phyloP scores from a whole-genome alignment of 2,329 filamentous ascomycete genomes.

The Colletotrichum sublineola region DNA sequence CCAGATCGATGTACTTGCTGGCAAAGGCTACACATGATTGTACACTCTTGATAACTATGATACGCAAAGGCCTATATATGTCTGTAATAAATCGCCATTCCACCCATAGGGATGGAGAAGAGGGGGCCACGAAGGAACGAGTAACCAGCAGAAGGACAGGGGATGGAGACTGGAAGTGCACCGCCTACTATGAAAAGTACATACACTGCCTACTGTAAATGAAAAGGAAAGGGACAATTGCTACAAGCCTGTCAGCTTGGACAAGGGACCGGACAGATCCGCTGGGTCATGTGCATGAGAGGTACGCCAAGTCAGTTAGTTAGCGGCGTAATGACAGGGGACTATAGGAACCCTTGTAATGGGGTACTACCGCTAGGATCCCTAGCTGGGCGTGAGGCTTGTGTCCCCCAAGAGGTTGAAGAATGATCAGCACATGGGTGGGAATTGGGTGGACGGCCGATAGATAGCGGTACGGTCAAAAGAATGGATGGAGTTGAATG shows the following conservation, averaged over 20 bases:
- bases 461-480: constrained; percentile 5
- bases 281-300: constrained; percentile 7
- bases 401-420: constrained; percentile 19
- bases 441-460: constrained; percentile 1
- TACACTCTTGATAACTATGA: not conserved
- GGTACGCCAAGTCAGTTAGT: constrained; percentile 3
- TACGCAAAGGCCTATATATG: not conserved
- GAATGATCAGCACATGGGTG: constrained; percentile 40
- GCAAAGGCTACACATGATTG: not conserved
- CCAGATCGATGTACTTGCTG: not conserved
- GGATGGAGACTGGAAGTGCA: not conserved
- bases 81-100: not conserved
- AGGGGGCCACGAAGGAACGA: not conserved
- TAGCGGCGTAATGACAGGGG: constrained; percentile 4
- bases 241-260: constrained; percentile 15
- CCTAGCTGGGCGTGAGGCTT: constrained; percentile 21
- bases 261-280: constrained; percentile 7
- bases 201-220: not conserved
- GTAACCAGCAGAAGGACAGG: not conserved
- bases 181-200: not conserved
- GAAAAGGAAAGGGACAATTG: constrained; percentile 3
- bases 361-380: constrained; percentile 6
- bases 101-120: not conserved
- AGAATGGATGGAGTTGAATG: constrained; percentile 16
- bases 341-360: constrained; percentile 7